Conservation (phyloP, 345 rosid species). For the Populus tremula region DNA sequence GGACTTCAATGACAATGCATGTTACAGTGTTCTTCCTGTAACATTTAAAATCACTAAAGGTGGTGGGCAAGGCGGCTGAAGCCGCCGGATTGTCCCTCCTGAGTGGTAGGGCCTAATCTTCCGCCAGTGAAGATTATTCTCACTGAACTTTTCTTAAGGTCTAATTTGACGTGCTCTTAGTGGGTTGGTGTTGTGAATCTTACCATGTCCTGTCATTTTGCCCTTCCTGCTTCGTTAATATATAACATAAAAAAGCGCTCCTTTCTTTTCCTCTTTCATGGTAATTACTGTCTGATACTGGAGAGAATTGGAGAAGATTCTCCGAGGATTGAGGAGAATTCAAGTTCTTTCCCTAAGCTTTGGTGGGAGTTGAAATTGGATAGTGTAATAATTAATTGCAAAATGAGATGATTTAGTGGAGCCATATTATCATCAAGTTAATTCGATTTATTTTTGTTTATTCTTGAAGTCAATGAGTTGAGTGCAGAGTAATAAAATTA, state of each 20-base stretch:
- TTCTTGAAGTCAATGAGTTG: neutral
- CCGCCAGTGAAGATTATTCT: neutral
- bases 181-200: slow-evolving; percentile 6
- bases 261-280: neutral
- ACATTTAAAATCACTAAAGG: neutral
- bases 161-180: slow-evolving; percentile 4
- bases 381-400: neutral
- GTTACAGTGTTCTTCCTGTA: neutral
- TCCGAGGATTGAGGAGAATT: slow-evolving; percentile 4
- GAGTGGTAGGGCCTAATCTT: neutral
- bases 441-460: neutral
- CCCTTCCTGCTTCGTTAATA: neutral
- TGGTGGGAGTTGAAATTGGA: neutral
- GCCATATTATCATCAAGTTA: neutral
- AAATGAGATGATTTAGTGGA: neutral
- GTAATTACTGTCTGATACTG: neutral
- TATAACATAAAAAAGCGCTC: neutral
- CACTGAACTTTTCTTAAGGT: neutral
- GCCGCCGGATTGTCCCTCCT: slow-evolving; percentile 1
- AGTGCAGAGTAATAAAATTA: neutral
- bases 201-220: no score
- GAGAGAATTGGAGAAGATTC: neutral
- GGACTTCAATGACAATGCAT: neutral
- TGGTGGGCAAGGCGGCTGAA: slow-evolving; percentile 1
- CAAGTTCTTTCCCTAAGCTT: neutral